Evolutionary conservation across 805 yeast genomes (phyloP).

Genomic region (Tetrapisispora phaffii): DNA sequence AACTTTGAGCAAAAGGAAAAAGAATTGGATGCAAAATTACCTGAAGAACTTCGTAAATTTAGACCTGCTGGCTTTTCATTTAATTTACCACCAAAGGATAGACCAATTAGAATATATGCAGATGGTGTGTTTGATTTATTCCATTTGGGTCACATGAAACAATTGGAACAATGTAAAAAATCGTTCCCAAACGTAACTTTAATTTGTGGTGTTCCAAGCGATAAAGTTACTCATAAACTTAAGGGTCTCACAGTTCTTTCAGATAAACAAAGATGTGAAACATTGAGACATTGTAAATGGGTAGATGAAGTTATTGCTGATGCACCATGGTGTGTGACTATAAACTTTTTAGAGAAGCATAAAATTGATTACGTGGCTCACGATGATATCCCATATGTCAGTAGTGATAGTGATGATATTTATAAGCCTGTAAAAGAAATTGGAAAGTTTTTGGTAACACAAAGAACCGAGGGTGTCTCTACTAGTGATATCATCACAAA

Average conservation of each 20-base stretch:
- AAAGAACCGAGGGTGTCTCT: slow-evolving; percentile 92
- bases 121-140: slow-evolving; percentile 97
- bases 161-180: slow-evolving; percentile 92
- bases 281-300: slow-evolving; percentile 91
- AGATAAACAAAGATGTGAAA: slow-evolving; percentile 81
- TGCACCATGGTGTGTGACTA: slow-evolving; percentile 93
- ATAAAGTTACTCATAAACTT: slow-evolving; percentile 78
- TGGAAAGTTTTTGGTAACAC: slow-evolving; percentile 90
- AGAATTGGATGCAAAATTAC: slow-evolving; percentile 52
- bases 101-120: slow-evolving; percentile 91
- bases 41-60: slow-evolving; percentile 60
- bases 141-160: slow-evolving; percentile 97
- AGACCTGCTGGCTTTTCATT: slow-evolving; percentile 73
- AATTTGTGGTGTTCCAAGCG: slow-evolving; percentile 89
- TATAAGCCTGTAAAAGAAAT: slow-evolving; percentile 83
- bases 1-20: slow-evolving; percentile 40
- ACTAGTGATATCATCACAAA: slow-evolving; percentile 94
- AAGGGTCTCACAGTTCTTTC: slow-evolving; percentile 89
- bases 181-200: slow-evolving; percentile 74
- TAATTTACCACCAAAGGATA: slow-evolving; percentile 72
- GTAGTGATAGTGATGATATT: slow-evolving; percentile 82
- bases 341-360: slow-evolving; percentile 69
- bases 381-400: slow-evolving; percentile 91
- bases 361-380: slow-evolving; percentile 94
- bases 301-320: slow-evolving; percentile 91